Evolutionary conservation across 73 alveolate genomes (phyloP).

Genomic region (Chromera velia): DNA sequence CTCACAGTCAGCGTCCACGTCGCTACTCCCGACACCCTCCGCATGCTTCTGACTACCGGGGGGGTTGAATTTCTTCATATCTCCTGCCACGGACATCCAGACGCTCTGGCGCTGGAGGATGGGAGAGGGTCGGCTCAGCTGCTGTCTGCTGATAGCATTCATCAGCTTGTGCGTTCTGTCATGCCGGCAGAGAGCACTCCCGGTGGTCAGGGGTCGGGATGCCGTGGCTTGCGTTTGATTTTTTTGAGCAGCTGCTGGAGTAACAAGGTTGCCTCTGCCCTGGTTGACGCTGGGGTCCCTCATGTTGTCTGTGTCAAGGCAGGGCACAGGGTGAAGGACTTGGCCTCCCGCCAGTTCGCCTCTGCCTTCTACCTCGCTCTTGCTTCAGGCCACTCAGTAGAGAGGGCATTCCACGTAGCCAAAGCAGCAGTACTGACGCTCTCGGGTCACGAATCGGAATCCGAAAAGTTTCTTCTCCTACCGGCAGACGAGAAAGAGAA

Average conservation of each 20-base stretch:
- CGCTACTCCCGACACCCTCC: not conserved
- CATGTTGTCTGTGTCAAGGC: not conserved
- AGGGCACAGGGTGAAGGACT: not conserved
- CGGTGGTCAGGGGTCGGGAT: no score
- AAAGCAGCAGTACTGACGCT: no score
- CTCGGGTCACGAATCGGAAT: no score
- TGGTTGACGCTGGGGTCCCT: not conserved
- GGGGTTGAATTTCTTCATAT: not conserved
- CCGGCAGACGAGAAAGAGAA: no score
- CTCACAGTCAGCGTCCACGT: no score
- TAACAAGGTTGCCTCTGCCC: not conserved
- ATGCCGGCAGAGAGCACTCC: no score
- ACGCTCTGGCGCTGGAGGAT: not conserved
- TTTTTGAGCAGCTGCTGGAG: not conserved
- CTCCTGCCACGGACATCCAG: not conserved
- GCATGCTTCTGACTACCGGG: not conserved
- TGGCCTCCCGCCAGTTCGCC: not conserved
- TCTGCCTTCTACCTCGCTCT: not conserved
- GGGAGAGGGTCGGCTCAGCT: not conserved
- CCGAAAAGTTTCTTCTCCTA: no score
- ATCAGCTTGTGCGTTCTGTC: no score
- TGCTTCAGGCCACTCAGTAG: no score
- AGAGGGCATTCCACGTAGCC: no score
- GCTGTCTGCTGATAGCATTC: not conserved
- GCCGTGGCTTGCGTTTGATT: no score